Base-by-base conservation (phyloP, 495 filamentous ascomycete genomes). In the Aspergillus incahuasiensis region DNA sequence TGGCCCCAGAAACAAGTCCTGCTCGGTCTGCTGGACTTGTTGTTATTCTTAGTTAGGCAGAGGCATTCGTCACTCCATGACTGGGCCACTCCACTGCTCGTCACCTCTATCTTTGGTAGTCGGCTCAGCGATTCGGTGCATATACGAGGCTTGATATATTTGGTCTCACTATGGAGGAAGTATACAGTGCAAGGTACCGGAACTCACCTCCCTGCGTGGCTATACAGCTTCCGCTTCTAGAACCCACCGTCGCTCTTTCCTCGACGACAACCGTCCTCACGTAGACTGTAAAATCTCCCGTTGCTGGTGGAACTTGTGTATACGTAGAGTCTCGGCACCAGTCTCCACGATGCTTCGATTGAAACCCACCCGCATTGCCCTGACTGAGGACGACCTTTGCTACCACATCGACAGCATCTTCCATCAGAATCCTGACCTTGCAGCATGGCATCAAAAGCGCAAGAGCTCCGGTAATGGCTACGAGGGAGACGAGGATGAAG, bases 371-470 rank as follows among this genome's bases (percentile, higher is more conserved):
- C 66, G 73, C 32, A 77, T 87, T 60, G 67, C 68, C 7, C 63
- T 86, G 38, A 76, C 74, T 25, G 74, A 78, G 32, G 65, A 73
- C 12, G 84, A 87, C 62, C 61, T 87, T 25, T 68, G 62, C 16
- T 60, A 54, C 42, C 61, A 63, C 18, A 56, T 74, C 24, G 55
- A 63, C 22, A 58, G 57, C 11, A 59, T 65, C 43, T 54, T 59
- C 32, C 39, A 55, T 12, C 66, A 53, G 15, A 49, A 58, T 46
- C 50, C 57, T 12, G 40, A 61, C 9, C 44, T 64, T 2, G 21
- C 46, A 3, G 52, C 61, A 11, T 64, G 64, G 15, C 38, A 64
- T 32, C 57, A 56, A 18, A 57, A 69, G 11, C 51, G 51, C 32
- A n/a, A 63, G 34, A 52, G 65, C 16, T 64, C 62, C 0, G 52